A percentile compares a stretch with the other conserved stretches of the same genome.
Conservation (phyloP, 768 basidiomycete genomes). For the Mycena leptocephala region DNA sequence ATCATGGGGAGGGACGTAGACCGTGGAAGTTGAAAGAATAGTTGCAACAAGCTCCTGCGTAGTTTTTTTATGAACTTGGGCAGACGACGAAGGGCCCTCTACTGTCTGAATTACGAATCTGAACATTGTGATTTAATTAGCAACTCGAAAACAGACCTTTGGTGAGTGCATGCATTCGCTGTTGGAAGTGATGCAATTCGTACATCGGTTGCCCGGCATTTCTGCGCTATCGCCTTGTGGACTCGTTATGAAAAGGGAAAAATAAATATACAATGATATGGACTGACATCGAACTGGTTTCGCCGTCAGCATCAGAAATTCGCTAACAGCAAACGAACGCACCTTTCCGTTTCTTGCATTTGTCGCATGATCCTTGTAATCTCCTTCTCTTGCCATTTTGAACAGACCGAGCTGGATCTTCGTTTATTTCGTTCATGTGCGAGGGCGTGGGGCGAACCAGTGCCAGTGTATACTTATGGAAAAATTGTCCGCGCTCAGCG, state of each 20-base stretch:
- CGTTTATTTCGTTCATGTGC: neutral
- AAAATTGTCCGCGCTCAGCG: too few relatives aligned
- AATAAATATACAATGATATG: neutral
- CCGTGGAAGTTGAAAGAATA: conserved; percentile 5
- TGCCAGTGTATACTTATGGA: too few relatives aligned
- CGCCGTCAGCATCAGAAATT: neutral
- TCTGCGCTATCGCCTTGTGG: neutral
- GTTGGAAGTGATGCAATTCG: neutral
- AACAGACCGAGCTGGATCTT: neutral
- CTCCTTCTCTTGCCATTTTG: conserved; percentile 11
- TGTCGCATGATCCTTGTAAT: conserved; percentile 7
- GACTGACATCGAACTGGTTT: neutral
- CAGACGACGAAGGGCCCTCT: neutral
- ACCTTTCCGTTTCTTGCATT: conserved; percentile 15
- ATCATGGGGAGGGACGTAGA: conserved; percentile 11
- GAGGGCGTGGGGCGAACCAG: neutral
- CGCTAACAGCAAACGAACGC: neutral
- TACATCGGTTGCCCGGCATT: neutral
- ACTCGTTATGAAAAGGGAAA: neutral
- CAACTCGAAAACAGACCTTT: neutral
- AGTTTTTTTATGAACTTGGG: neutral
- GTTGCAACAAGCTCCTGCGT: conserved; percentile 5
- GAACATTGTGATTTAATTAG: neutral
- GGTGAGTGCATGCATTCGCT: neutral
- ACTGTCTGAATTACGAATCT: too few relatives aligned